Evolutionary conservation across 1,284 basidiomycete genomes (phyloP).

Genomic region (Moniliella sp.): DNA sequence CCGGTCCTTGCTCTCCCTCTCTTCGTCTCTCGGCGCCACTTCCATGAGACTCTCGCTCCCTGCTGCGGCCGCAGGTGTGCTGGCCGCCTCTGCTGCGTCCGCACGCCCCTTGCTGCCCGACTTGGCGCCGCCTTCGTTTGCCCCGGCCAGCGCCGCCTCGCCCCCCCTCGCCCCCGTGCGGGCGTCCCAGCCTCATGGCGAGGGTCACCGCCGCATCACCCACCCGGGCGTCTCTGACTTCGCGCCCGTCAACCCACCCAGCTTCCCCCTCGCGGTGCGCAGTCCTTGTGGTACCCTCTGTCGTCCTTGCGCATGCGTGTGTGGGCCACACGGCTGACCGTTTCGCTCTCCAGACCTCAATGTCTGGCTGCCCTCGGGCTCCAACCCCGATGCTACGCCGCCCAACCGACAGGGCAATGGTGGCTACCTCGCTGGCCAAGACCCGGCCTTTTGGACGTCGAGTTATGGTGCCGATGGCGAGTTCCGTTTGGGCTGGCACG

Average conservation of each 20-base stretch:
- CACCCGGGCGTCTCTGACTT: too few relatives aligned
- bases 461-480: conserved; percentile 25
- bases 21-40: too few relatives aligned
- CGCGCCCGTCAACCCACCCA: conserved; percentile 24
- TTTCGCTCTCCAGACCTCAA: conserved; percentile 8
- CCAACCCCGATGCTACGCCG: conserved; percentile 8
- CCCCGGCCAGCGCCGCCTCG: too few relatives aligned
- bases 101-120: too few relatives aligned
- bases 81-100: too few relatives aligned
- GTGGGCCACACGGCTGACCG: not conserved
- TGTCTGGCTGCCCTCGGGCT: conserved; percentile 20
- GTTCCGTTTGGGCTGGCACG: conserved; percentile 18
- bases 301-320: not conserved
- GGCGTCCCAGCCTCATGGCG: too few relatives aligned
- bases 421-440: conserved; percentile 20
- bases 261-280: conserved; percentile 19
- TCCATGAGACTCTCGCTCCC: too few relatives aligned
- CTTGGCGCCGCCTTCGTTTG: too few relatives aligned
- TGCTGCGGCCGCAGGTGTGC: too few relatives aligned
- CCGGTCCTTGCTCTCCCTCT: too few relatives aligned
- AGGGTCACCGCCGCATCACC: too few relatives aligned
- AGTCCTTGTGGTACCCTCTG: conserved; percentile 9
- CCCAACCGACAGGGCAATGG: conserved; percentile 23
- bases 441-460: conserved; percentile 24
- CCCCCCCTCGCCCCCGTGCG: too few relatives aligned